Evolutionary conservation across 2,329 filamentous ascomycete genomes (phyloP).

Genomic region (Purpureocillium takamizusanense): DNA sequence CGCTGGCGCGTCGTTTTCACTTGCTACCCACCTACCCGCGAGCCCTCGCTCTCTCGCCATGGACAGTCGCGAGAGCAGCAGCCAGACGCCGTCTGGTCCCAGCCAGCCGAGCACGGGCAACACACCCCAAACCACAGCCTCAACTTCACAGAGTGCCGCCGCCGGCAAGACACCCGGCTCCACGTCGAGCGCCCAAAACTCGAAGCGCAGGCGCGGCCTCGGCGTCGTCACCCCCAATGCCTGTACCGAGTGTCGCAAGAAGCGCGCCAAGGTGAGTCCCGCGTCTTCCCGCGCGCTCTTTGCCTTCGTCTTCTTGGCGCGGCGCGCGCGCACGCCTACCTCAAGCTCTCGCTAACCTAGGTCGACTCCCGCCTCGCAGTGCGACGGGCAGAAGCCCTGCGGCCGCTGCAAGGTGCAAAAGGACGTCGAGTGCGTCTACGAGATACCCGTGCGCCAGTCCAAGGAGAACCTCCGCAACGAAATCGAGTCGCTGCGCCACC

Average conservation of each 20-base stretch:
- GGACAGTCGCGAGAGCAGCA: slow-evolving; percentile 20
- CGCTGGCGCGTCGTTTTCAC: too few species aligned
- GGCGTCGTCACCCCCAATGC: slow-evolving; percentile 52
- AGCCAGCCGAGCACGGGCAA: slow-evolving; percentile 21
- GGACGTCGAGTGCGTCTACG: slow-evolving; percentile 50
- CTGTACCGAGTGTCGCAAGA: slow-evolving; percentile 53
- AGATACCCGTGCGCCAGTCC: slow-evolving; percentile 53
- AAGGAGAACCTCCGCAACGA: slow-evolving; percentile 53
- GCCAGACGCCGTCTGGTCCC: slow-evolving; percentile 16
- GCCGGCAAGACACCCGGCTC: slow-evolving; percentile 8
- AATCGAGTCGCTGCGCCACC: slow-evolving; percentile 46
- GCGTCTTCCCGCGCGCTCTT: too few species aligned
- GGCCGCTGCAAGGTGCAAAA: slow-evolving; percentile 45
- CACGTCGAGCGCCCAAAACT: slow-evolving; percentile 19
- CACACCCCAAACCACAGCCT: slow-evolving; percentile 21
- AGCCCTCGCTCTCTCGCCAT: slow-evolving; percentile 13
- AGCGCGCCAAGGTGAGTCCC: slow-evolving; percentile 45
- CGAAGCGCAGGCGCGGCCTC: slow-evolving; percentile 44
- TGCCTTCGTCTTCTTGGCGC: too few species aligned
- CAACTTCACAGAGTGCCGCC: slow-evolving; percentile 11
- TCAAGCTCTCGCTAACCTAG: background rate
- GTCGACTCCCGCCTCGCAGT: slow-evolving; percentile 29
- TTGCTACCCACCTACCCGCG: too few species aligned
- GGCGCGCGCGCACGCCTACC: too few species aligned
- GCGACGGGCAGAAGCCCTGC: slow-evolving; percentile 49